A percentile compares a stretch with the other conserved stretches of the same genome.
These are phyloP conservation scores for Drosera capensis DNA, from an alignment of 148 eudicot genomes.

Conservation along the genomic window DNA sequence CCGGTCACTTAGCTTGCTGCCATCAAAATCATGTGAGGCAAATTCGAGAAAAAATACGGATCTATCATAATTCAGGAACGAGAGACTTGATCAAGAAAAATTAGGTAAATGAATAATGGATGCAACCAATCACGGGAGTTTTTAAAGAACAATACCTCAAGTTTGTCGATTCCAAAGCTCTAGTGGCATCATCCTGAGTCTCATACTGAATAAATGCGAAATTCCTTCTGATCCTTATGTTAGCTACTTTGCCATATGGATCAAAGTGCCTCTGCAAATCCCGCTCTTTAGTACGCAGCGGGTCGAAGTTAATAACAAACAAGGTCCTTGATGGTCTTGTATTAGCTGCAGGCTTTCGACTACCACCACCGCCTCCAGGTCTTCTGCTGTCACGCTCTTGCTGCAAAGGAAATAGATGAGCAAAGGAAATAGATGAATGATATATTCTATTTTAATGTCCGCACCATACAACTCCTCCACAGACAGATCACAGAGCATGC, in stretches of 20 bases:
- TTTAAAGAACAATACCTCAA: constrained; percentile 44
- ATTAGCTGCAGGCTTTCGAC: constrained; percentile 45
- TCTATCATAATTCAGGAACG: constrained; percentile 4
- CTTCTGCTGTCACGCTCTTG: constrained; percentile 68
- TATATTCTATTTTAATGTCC: no score
- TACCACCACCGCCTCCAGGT: constrained; percentile 26
- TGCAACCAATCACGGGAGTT: not conserved
- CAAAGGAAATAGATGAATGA: no score
- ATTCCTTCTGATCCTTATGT: constrained; percentile 64
- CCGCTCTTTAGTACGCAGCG: constrained; percentile 46
- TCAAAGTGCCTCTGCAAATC: constrained; percentile 82
- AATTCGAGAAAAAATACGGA: no score
- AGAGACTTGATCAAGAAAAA: no score
- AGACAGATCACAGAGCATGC: no score
- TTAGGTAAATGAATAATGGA: no score
- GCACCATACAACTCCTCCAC: no score
- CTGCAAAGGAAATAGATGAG: no score
- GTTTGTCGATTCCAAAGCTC: constrained; percentile 64
- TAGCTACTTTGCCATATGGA: constrained; percentile 47
- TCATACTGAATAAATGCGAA: constrained; percentile 80
- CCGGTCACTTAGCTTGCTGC: constrained; percentile 74
- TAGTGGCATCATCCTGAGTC: constrained; percentile 71
- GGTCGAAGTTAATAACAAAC: constrained; percentile 76
- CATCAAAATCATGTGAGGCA: no score
- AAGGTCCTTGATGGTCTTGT: constrained; percentile 64